Evolutionary conservation across 805 yeast genomes (phyloP), one percentile per base, ranked within the genome.

Genomic region (Cyberlindnera saturnus): DNA sequence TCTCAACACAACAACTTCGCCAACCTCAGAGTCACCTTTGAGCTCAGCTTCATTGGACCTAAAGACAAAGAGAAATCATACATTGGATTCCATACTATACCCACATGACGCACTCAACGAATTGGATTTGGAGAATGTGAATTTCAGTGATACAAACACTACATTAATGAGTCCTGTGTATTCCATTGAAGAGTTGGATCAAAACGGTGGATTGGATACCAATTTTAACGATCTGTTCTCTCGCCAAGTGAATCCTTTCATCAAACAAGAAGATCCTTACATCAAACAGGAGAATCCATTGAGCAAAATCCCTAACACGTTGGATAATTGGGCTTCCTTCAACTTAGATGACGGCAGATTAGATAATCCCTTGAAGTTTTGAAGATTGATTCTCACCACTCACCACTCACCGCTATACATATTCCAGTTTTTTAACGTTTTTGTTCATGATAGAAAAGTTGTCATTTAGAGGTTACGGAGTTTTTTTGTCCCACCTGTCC

Each of bases 101-200:
- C 33, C 38, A 14, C 36, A 40, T 7, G 34, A 32, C 3, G 16
- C 36, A 26, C 30, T 41, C 19, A 28, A 37, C 10, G 48, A 43
- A 2, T 20, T 47, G 7, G 51, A 46, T 3, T 20, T 51, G 10
- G 55, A 51, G 20, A 40, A 30, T 23, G 31, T 47, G 28, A 42
- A 46, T 32, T 43, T 51, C 32, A 47, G 49, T 36, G 55, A 51
- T 36, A 37, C 53, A 9, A 49, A 44, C 40, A 38, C 49, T 7
- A 43, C 55, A 1, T 20, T 49, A 11, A 46, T 51, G 50, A 47
- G 52, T 6, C 55, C 55, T 3, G 49, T 47, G 6, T 48, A 46
- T 30, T 46, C 50, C 20, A 38, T 44, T n/a, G 50, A 46, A 29
- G 50, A 46, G 13, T 16, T 26, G 11, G 39, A 30, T 3, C 28